Base-by-base conservation (phyloP, 768 basidiomycete genomes). In the Tylopilus felleus region DNA sequence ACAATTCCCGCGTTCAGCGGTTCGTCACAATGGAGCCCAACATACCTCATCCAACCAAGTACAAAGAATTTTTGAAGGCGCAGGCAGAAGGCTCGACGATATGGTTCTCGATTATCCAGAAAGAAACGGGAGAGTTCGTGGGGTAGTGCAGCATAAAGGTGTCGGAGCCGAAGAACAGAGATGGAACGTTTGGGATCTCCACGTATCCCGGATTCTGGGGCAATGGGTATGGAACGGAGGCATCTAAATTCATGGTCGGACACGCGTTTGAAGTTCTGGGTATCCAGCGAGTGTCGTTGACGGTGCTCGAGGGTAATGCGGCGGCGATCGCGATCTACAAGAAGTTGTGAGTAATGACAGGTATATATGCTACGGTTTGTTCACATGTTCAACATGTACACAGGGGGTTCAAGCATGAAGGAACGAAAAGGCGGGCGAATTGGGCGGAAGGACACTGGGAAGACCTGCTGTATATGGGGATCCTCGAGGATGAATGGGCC, bases 401-500 rank as follows among this genome's bases (percentile, higher is more conserved):
- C 35, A 74, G 70, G 40, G 71, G 70, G 5, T 74, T 73, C 58
- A 55, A 58, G 2, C 59, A 68, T 38, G 73, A 75, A 60, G 71
- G 69, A 8, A 61, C 57, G 51, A 65, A 65, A 44, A 56, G 68
- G 47, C 66, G 69, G 47, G 58, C 56, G 2, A 28, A 63, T 36
- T 73, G 70, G 71, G 55, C 51, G 14, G 59, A 67, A 25, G 73
- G 72, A 7, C 58, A 57, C 17, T 75, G 71, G 71, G 59, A 70
- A 21, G 71, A 75, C 52, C 46, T 55, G 35, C 40, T 74, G 19
- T 57, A 60, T 43, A 73, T 72, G 73, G 67, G 65, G 17, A 56
- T 74, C 13, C 58, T 72, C 21, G 65, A 66, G 19, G 68, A 72
- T n/a, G 17, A 33, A 9, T 33, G 33, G 33, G 33, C 33, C 16